These are phyloP conservation scores for Eimeria necatrix DNA, from an alignment of 169 alveolate genomes.

Conservation along the genomic window DNA sequence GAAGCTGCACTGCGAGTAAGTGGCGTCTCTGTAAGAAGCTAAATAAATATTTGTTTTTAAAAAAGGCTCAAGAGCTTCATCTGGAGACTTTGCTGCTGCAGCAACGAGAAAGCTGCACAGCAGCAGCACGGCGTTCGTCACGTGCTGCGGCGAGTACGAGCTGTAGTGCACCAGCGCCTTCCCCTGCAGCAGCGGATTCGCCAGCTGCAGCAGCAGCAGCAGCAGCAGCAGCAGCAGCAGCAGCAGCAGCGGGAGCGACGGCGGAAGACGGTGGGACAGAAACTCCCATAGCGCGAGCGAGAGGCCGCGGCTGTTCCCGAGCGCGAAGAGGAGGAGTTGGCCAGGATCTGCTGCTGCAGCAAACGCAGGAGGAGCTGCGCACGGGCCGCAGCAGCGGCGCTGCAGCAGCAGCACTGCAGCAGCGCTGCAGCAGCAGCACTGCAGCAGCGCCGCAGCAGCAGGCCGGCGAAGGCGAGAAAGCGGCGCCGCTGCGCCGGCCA, in stretches of 20 bases:
- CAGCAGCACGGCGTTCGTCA: conserved; percentile 95
- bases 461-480: too few relatives aligned
- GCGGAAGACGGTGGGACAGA: neutral
- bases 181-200: conserved; percentile 6
- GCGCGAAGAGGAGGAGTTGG: too few relatives aligned
- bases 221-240: neutral
- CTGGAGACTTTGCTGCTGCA: conserved; percentile 87
- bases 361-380: too few relatives aligned
- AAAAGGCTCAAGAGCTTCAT: conserved; percentile 91
- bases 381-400: too few relatives aligned
- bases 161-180: conserved; percentile 80
- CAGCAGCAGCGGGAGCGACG: neutral
- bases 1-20: conserved; percentile 86
- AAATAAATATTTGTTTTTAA: conserved; percentile 72
- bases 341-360: too few relatives aligned
- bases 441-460: too few relatives aligned
- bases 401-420: too few relatives aligned
- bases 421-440: too few relatives aligned
- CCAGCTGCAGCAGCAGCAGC: conserved; percentile 67
- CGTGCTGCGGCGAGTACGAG: conserved; percentile 85
- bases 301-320: too few relatives aligned
- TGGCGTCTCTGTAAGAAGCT: conserved; percentile 89
- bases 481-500: too few relatives aligned
- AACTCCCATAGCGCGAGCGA: neutral
- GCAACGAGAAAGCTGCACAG: conserved; percentile 95